Conservation (phyloP, 2,329 filamentous ascomycete genomes). For the Trichothecium sympodiale region DNA sequence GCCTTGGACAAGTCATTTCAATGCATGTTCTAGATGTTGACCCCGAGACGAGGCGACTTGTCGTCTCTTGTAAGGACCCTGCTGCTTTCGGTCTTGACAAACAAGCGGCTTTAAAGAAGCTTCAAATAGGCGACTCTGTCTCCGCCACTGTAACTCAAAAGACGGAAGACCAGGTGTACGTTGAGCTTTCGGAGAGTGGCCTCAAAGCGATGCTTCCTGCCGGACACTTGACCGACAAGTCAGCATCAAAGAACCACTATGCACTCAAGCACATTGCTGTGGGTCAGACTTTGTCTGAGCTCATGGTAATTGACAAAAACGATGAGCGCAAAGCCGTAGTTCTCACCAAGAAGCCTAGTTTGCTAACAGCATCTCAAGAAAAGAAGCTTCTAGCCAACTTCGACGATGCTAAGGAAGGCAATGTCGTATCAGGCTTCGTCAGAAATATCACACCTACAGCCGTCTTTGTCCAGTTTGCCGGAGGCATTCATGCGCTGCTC, state of each 20-base stretch:
- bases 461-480: conserved; percentile 81
- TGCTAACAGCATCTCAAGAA: conserved; percentile 64
- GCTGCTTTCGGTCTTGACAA: conserved; percentile 63
- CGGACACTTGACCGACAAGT: conserved; percentile 77
- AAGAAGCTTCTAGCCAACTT: conserved; percentile 62
- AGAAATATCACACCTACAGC: conserved; percentile 73
- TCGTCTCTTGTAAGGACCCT: conserved; percentile 89
- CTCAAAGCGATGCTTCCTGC: conserved; percentile 69
- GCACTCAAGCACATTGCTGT: conserved; percentile 73
- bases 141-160: conserved; percentile 74
- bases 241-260: conserved; percentile 63
- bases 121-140: conserved; percentile 65
- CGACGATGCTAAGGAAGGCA: conserved; percentile 59
- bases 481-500: conserved; percentile 64
- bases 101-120: conserved; percentile 62
- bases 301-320: conserved; percentile 82
- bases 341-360: conserved; percentile 71
- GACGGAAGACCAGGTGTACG: conserved; percentile 60
- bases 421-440: conserved; percentile 66
- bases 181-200: conserved; percentile 64
- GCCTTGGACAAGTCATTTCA: conserved; percentile 79
- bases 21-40: conserved; percentile 81
- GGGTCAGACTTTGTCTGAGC: conserved; percentile 68
- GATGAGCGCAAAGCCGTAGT: conserved; percentile 64
- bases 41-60: conserved; percentile 56